Evolutionary conservation across 2,329 filamentous ascomycete genomes (phyloP).

Genomic region (Ophiostoma tasmaniense): DNA sequence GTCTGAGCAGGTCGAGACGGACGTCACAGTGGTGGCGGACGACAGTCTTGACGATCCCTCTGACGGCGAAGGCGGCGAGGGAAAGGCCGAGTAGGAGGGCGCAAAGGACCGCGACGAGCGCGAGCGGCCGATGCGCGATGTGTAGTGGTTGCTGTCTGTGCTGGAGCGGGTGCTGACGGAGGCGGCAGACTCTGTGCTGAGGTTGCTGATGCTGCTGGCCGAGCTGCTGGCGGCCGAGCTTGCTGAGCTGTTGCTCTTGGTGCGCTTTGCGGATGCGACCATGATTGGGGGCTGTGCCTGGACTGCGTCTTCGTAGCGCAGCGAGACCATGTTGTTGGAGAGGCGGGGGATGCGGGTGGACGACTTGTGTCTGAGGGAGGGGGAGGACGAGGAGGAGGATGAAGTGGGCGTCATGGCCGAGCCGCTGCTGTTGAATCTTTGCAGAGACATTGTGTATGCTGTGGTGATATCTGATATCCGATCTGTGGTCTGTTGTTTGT

Average conservation of each 20-base stretch:
- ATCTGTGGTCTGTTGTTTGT: no score
- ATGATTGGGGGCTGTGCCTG: constrained; percentile 51
- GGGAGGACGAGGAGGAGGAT: not conserved
- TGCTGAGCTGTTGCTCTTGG: not conserved
- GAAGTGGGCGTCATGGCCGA: constrained; percentile 24
- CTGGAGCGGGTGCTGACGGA: constrained; percentile 21
- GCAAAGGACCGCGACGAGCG: constrained; percentile 8
- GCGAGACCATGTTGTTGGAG: constrained; percentile 36
- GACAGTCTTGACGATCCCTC: not conserved
- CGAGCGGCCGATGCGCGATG: not conserved
- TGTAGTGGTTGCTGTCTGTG: constrained; percentile 23
- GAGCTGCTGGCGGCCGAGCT: constrained; percentile 22
- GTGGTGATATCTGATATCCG: not conserved
- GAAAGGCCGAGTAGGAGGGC: not conserved
- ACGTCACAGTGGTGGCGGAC: not conserved
- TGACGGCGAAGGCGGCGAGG: not conserved
- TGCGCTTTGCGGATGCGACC: constrained; percentile 28
- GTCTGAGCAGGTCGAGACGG: not conserved
- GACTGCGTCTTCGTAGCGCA: constrained; percentile 54
- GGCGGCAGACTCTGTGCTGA: constrained; percentile 16
- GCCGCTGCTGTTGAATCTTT: constrained; percentile 36
- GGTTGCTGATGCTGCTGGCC: constrained; percentile 21
- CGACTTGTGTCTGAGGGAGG: not conserved
- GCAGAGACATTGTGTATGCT: constrained; percentile 29
- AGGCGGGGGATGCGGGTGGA: constrained; percentile 32